These are phyloP conservation scores for Microthlaspi erraticum DNA, from an alignment of 345 rosid species.

Conservation along the genomic window DNA sequence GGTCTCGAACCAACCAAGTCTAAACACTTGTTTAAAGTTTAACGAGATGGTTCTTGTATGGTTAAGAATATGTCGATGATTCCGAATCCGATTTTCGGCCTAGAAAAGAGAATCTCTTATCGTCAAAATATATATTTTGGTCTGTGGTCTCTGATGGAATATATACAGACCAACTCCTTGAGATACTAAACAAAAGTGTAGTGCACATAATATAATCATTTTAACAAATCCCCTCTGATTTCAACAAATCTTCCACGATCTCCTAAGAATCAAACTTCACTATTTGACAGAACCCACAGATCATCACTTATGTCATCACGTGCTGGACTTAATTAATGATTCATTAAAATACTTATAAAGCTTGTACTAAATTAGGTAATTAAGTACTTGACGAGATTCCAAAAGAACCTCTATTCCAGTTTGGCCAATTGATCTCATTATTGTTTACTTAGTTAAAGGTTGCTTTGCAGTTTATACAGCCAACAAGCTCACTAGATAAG, in stretches of 20 bases:
- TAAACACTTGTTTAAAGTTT: background rate
- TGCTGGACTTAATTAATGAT: background rate
- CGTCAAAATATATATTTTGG: background rate
- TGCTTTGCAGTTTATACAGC: background rate
- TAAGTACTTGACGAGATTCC: background rate
- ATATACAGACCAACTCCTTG: background rate
- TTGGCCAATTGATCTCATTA: background rate
- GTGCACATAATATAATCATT: background rate
- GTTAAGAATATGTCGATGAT: background rate
- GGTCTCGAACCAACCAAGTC: constrained; percentile 2
- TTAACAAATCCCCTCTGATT: background rate
- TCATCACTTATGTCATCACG: constrained; percentile 31
- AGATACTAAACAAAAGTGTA: background rate
- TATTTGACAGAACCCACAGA: constrained; percentile 16
- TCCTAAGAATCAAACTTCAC: constrained; percentile 28
- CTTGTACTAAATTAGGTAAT: constrained; percentile 4
- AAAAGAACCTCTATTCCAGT: background rate
- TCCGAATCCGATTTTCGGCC: background rate
- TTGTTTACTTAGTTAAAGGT: background rate
- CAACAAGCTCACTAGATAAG: background rate
- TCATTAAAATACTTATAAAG: background rate
- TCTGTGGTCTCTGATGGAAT: constrained; percentile 9
- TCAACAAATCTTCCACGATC: constrained; percentile 17
- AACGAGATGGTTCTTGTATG: background rate
- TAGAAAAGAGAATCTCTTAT: background rate